phyloP scores from a whole-genome alignment of 805 yeast genomes.

The Candida suzukii region DNA sequence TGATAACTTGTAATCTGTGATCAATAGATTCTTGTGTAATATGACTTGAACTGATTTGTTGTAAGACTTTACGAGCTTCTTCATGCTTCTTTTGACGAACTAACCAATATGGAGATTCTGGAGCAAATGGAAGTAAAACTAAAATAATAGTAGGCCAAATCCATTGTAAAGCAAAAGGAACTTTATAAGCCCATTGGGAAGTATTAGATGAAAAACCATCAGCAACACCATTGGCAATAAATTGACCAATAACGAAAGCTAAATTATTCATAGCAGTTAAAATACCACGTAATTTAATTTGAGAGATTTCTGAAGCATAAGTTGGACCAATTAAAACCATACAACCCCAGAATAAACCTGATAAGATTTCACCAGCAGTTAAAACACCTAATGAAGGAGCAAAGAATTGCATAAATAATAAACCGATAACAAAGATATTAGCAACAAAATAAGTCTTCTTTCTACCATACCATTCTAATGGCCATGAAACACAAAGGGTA shows the following conservation, averaged over 20 bases:
- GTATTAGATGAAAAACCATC: slow-evolving; percentile 12
- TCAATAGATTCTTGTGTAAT: slow-evolving; percentile 3
- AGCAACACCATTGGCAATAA: slow-evolving; percentile 13
- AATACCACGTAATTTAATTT: slow-evolving; percentile 32
- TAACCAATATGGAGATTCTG: slow-evolving; percentile 55
- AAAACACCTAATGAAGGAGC: slow-evolving; percentile 29
- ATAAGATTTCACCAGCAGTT: slow-evolving; percentile 33
- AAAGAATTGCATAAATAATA: slow-evolving; percentile 32
- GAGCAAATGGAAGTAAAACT: slow-evolving; percentile 37
- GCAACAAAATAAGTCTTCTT: slow-evolving; percentile 24
- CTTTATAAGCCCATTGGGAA: slow-evolving; percentile 18
- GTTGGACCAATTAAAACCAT: slow-evolving; percentile 32
- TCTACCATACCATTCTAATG: slow-evolving; percentile 19
- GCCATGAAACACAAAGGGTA: slow-evolving; percentile 22
- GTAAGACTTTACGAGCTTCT: slow-evolving; percentile 33
- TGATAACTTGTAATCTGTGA: slow-evolving; percentile 4
- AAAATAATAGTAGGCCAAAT: slow-evolving; percentile 40
- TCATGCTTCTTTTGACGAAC: slow-evolving; percentile 32
- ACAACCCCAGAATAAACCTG: slow-evolving; percentile 39
- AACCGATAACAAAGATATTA: slow-evolving; percentile 17
- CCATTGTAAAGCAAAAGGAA: slow-evolving; percentile 59
- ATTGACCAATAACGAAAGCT: slow-evolving; percentile 7
- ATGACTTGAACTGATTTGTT: slow-evolving; percentile 12
- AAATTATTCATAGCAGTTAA: slow-evolving; percentile 1
- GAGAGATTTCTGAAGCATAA: slow-evolving; percentile 37